phyloP scores from a whole-genome alignment of 768 basidiomycete species.

The Suillus plorans region DNA sequence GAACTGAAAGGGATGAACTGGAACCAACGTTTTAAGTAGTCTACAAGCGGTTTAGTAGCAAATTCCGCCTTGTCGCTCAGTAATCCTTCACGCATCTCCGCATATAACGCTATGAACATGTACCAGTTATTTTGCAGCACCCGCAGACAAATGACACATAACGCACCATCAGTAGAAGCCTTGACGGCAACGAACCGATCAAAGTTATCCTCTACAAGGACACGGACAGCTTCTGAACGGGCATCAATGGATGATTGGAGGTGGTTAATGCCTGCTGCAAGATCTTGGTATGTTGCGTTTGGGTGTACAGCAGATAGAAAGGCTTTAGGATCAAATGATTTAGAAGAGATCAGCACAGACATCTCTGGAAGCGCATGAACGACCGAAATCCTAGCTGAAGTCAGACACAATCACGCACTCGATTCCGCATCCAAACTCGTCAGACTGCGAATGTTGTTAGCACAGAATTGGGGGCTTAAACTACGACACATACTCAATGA shows the following conservation, averaged over 20 bases:
- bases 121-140: not conserved
- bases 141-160: slow-evolving; percentile 4
- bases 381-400: slow-evolving; percentile 3
- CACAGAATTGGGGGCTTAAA: slow-evolving; percentile 6
- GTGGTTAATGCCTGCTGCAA: slow-evolving; percentile 73
- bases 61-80: slow-evolving; percentile 76
- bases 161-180: slow-evolving; percentile 87
- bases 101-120: slow-evolving; percentile 66
- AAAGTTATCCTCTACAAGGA: slow-evolving; percentile 97
- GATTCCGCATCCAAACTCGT: slow-evolving; percentile 75
- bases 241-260: slow-evolving; percentile 82
- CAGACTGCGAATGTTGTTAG: slow-evolving; percentile 38
- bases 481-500: slow-evolving; percentile 51
- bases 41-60: slow-evolving; percentile 77
- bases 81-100: slow-evolving; percentile 91
- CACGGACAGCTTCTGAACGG: slow-evolving; percentile 90
- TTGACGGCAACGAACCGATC: slow-evolving; percentile 98
- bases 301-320: slow-evolving; percentile 93
- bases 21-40: slow-evolving; percentile 78
- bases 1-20: not conserved
- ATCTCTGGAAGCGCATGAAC: slow-evolving; percentile 51
- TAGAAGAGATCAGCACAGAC: slow-evolving; percentile 82
- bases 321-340: slow-evolving; percentile 93
- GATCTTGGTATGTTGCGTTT: slow-evolving; percentile 91
- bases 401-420: slow-evolving; percentile 48